Percentiles rank a stretch among this genome's conserved stretches.
Conservation (phyloP, 768 basidiomycete genomes). For the Calocera viscosa region DNA sequence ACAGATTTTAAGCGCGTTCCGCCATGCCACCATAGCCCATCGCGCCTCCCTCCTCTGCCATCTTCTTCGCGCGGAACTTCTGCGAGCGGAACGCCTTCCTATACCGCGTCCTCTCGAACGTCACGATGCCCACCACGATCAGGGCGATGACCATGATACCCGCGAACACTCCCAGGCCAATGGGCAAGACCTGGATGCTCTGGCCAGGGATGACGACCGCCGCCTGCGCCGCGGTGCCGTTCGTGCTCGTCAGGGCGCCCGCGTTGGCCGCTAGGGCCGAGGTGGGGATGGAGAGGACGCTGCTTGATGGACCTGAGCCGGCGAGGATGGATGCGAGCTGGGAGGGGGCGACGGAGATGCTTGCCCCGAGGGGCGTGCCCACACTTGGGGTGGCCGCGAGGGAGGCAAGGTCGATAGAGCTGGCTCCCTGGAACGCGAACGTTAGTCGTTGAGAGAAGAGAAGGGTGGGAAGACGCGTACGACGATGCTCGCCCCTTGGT, state of each 20-base stretch:
- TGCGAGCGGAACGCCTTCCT: conserved; percentile 59
- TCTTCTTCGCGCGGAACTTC: conserved; percentile 34
- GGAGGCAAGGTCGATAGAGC: no score
- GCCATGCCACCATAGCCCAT: conserved; percentile 14
- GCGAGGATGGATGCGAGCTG: background rate
- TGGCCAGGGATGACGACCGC: conserved; percentile 60
- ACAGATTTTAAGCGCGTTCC: background rate
- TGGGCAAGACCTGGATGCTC: conserved; percentile 59
- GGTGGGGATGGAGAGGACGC: background rate
- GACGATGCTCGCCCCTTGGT: no score
- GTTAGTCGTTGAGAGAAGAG: no score
- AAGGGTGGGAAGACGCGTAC: no score
- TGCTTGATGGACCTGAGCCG: background rate
- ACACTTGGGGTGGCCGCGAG: no score
- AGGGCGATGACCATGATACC: conserved; percentile 76
- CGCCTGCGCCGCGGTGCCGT: conserved; percentile 22
- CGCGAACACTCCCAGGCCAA: conserved; percentile 72
- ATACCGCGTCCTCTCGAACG: conserved; percentile 76
- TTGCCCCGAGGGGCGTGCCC: no score
- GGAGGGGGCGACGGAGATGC: background rate
- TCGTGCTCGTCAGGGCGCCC: background rate
- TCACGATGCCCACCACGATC: conserved; percentile 70
- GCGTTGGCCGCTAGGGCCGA: background rate
- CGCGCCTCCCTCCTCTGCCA: conserved; percentile 12
- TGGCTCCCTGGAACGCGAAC: no score